Percentiles rank a stretch among this genome's conserved stretches.
phyloP scores from a whole-genome alignment of 345 rosid genomes.

The Laguncularia racemosa region DNA sequence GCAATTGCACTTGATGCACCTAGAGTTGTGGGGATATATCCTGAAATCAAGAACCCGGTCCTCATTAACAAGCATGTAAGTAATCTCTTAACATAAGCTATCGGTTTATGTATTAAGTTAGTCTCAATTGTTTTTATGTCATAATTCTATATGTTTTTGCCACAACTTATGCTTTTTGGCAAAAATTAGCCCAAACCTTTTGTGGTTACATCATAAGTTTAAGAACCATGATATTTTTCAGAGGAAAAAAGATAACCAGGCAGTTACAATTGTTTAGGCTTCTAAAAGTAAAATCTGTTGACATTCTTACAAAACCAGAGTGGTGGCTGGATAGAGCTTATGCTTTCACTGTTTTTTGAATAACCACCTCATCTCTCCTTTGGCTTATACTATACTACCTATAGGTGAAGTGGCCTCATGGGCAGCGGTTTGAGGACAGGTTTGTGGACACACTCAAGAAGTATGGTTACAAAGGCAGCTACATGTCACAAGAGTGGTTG shows the following conservation, averaged over 20 bases:
- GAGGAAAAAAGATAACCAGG: no score
- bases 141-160: background rate
- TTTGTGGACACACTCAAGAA: conserved; percentile 67
- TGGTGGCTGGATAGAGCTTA: no score
- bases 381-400: conserved; percentile 2
- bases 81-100: conserved; percentile 8
- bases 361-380: conserved; percentile 1
- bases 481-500: conserved; percentile 74
- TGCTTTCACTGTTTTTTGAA: no score
- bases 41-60: conserved; percentile 92
- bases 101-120: background rate
- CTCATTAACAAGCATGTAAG: conserved; percentile 77
- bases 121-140: no score
- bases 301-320: no score
- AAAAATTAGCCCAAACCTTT: no score
- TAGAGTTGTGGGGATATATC: conserved; percentile 92
- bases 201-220: no score
- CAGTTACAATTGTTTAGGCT: no score
- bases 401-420: conserved; percentile 84
- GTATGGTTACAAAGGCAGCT: conserved; percentile 76
- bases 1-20: conserved; percentile 77
- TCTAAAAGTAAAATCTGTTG: no score
- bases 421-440: conserved; percentile 69
- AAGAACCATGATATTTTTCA: no score
- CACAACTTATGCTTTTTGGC: background rate